Percentiles rank a stretch among this genome's conserved stretches.
These are phyloP conservation scores for Echinochloa phyllopogon DNA, from an alignment of 176 grass and related monocot genomes.

Conservation along the genomic window DNA sequence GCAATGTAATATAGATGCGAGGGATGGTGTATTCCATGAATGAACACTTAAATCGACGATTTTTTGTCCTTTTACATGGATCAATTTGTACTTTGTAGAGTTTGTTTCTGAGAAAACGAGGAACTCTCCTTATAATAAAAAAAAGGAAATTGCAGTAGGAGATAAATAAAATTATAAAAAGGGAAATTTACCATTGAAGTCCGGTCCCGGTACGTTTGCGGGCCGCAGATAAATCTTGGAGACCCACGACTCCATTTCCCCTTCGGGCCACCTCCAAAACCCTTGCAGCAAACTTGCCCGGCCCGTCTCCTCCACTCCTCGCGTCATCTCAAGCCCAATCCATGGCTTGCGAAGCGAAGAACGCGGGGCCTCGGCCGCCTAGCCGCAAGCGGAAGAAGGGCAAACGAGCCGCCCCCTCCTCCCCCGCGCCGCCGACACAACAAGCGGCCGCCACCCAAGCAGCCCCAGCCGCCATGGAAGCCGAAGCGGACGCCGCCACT, in stretches of 20 bases:
- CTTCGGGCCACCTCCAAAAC: not conserved
- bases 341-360: constrained; percentile 33
- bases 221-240: constrained; percentile 29
- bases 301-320: not conserved
- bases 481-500: not conserved
- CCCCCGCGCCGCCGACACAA: constrained; percentile 36
- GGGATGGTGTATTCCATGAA: no score
- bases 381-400: constrained; percentile 26
- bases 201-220: not conserved
- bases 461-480: constrained; percentile 37
- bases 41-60: not conserved
- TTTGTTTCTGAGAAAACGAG: not conserved
- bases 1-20: no score
- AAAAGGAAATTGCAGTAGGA: not conserved
- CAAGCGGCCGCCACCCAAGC: not conserved
- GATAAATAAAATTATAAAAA: not conserved
- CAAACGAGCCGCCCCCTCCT: constrained; percentile 20
- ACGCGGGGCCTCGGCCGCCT: constrained; percentile 12
- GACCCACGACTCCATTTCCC: constrained; percentile 1
- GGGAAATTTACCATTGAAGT: not conserved
- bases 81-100: not conserved
- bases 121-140: not conserved
- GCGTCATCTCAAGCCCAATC: constrained; percentile 4
- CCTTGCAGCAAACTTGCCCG: not conserved
- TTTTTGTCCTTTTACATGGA: not conserved